Base-by-base conservation (phyloP, 805 yeast species). In the Groenewaldozyma salmanticensis region DNA sequence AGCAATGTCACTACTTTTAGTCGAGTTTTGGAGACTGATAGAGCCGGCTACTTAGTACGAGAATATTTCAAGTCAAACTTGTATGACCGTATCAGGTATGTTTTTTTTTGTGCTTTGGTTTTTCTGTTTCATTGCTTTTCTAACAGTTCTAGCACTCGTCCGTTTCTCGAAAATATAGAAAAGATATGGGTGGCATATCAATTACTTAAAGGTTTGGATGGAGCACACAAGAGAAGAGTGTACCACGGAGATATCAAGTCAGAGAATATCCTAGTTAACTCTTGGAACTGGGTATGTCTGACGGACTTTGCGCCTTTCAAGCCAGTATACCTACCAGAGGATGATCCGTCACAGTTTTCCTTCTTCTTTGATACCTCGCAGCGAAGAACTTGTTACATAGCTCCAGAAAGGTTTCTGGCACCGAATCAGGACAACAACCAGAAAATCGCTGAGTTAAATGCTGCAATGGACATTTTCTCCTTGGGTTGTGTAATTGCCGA, bases 341-440 rank as follows among this genome's bases (percentile, higher is more conserved):
- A 87, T 50, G 90, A 92, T 54, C 96, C 97, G 0, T 82, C 88
- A 9, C 90, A 82, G 47, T 92, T 83, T 52, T 77, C 92, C 1
- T 92, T 90, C 55, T 92, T 80, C 60, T 92, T 88, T 57, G 97
- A 92, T 61, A 84, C 90, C 2, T 82, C 94, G 2, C 84, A 77
- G 55, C 68, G 96, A 48, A 70, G 95, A 52, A 73, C 77, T 2
- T 92, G 98, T 60, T 90, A 90, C 59, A 60, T 92, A 33, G 97
- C 98, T 0, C 98, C 98, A 0, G 98, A 92, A 57, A 66, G 98
- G 49, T 90, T 92, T 53, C 46, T 52, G 18, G 50, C 62, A 3
- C 54, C 54, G 2, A 59, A 53, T 3, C 52, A 48, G 9, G 44
- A 37, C 2, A 57, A 51, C 4, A 50, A 50, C 32, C 41, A 60